Evolutionary conservation across 805 yeast species (phyloP).

Genomic region (Isabelozyma rhagii): DNA sequence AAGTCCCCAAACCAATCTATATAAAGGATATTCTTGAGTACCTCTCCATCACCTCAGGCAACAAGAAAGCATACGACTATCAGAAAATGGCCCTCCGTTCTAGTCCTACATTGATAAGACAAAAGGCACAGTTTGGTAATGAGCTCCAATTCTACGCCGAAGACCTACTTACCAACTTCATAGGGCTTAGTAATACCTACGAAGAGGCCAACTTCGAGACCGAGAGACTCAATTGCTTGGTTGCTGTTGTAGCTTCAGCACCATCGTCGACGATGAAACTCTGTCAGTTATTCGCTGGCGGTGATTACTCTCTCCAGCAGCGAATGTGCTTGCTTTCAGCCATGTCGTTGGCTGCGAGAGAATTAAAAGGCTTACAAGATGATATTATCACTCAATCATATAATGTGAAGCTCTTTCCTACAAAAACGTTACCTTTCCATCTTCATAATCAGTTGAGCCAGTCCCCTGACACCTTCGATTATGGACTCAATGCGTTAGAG

Average conservation of each 20-base stretch:
- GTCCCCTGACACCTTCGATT: background rate
- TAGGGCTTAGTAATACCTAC: constrained; percentile 55
- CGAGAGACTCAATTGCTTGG: constrained; percentile 60
- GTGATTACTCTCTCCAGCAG: constrained; percentile 81
- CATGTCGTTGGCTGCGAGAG: constrained; percentile 69
- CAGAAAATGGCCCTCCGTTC: constrained; percentile 45
- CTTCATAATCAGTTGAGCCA: constrained; percentile 29
- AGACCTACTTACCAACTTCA: constrained; percentile 48
- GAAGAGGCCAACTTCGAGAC: constrained; percentile 61
- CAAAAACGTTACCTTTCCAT: constrained; percentile 43
- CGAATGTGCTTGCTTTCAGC: constrained; percentile 67
- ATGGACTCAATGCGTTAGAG: constrained; percentile 6
- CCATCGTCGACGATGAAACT: constrained; percentile 43
- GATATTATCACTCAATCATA: constrained; percentile 36
- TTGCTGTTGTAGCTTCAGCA: constrained; percentile 58
- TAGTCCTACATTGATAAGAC: constrained; percentile 61
- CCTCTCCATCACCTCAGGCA: constrained; percentile 44
- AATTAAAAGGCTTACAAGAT: constrained; percentile 63
- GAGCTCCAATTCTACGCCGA: constrained; percentile 61
- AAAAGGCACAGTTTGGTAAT: constrained; percentile 55
- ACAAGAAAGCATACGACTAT: constrained; percentile 47
- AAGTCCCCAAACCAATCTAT: constrained; percentile 56
- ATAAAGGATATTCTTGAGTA: constrained; percentile 67
- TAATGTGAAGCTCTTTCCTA: constrained; percentile 24
- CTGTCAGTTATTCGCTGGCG: constrained; percentile 50